Base-by-base conservation (phyloP, 2,329 filamentous ascomycete genomes). In the Cladorrhinum sp. region DNA sequence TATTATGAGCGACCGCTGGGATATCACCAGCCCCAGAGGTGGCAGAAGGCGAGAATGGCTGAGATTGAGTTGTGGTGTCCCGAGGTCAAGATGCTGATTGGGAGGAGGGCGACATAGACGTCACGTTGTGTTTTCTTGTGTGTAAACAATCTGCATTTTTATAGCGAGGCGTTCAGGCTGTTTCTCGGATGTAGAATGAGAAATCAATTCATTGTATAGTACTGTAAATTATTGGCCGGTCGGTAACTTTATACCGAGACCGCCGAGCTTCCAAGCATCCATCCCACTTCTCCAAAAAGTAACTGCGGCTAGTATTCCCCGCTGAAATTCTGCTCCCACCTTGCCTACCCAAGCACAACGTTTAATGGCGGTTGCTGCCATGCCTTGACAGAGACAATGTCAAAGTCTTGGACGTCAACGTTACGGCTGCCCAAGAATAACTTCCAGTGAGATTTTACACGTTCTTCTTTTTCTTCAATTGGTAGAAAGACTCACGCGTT, bases 361-460 rank as follows among this genome's bases (percentile, higher is more conserved):
- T 45, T 45, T 45, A 20, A 45, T 45, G 36, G 36, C 36, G 36
- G 16, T 45, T 45, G 41, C 41, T 45, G 53, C 57, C 38, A 66
- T 67, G 68, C 54, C 50, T 64, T 69, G 64, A 64, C 62, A 45
- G 69, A 45, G 55, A 64, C 66, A 63, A 79, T 79, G 77, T 74
- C 72, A 66, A 87, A 84, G 76, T 86, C 82, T 73, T 91, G 89
- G 88, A 84, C 87, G 73, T 85, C 86, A 72, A 92, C 90, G 57
- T 74, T 93, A 73, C 87, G 84, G 76, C 81, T 95, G 69, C 91
- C 91, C 62, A 88, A 86, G 71, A 89, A 89, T 53, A 84, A 80
- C 50, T 91, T 93, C 68, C 88, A 88, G 85, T 88, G 77, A 72
- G 68, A 24, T 45, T 52, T 27, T 57, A 10, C 36, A 13, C 10